These are phyloP conservation scores for Penicillium roqueforti DNA, from an alignment of 495 filamentous ascomycete genomes.

Conservation along the genomic window DNA sequence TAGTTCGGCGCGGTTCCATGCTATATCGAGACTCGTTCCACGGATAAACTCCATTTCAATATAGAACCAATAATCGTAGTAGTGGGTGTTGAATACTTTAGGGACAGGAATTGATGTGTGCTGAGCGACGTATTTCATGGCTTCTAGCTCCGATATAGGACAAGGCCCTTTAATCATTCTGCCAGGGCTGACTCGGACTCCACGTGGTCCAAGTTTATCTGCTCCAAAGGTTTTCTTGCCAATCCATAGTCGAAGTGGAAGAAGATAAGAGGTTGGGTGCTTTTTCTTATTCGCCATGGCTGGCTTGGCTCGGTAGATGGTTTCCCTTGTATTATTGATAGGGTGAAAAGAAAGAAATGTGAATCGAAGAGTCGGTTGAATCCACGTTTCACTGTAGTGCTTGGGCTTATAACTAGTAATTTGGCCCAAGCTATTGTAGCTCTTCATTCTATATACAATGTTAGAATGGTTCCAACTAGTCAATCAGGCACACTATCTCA, in stretches of 20 bases:
- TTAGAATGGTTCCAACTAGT: no score
- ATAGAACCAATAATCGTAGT: constrained; percentile 3
- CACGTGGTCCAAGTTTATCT: constrained; percentile 1
- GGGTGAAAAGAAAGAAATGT: not conserved
- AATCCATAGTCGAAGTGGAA: not conserved
- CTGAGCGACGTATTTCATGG: constrained; percentile 1
- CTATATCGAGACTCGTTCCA: constrained; percentile 6
- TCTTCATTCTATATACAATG: no score
- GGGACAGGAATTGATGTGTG: not conserved
- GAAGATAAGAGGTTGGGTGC: not conserved
- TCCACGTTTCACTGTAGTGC: no score
- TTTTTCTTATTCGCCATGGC: not conserved
- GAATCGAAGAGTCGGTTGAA: not conserved
- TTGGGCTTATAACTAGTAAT: no score
- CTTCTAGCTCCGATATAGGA: not conserved
- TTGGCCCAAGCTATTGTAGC: no score
- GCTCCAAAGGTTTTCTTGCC: constrained; percentile 1
- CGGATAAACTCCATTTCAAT: constrained; percentile 9
- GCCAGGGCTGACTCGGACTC: constrained; percentile 6
- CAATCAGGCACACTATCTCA: no score
- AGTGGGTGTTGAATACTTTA: not conserved
- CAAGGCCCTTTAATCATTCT: constrained; percentile 13
- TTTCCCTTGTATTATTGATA: not conserved
- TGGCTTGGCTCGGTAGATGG: not conserved
- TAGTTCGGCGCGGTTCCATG: constrained; percentile 3